Base-by-base conservation (phyloP, 768 basidiomycete genomes). In the Mycena belliarum region DNA sequence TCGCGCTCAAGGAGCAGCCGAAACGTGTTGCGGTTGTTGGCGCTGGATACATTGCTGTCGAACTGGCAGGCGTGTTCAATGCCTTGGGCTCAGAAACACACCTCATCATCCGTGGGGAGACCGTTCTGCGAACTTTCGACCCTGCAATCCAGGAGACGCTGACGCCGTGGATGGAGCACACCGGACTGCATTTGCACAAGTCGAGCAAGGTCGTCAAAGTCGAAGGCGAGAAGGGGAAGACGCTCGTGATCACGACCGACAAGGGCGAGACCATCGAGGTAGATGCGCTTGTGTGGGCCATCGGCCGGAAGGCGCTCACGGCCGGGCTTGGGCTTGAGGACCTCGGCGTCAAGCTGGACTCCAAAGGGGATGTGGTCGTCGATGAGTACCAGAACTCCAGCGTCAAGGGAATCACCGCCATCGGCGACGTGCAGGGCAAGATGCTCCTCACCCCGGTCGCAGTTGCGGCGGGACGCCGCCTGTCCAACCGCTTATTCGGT, bases 21-120 rank as follows among this genome's bases (percentile, higher is more conserved):
- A 92, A 89, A 73, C 85, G 94, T 56, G 95, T 97, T 28, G 95
- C 88, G 4, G 88, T 98, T 52, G 87, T 98, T 41, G 97, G 97
- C 44, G 97, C 97, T 15, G 97, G 97, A 1, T 99, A 99, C 72
- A 98, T 99, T 65, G 95, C 95, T 18, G 92, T 98, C 60, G 97
- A 99, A 74, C 85, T 99, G 44, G 93, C 96, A 6, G 97, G 97
- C 20, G 85, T 99, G 52, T 85, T 99, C 75, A 85, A 98, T 73
- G 81, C 91, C 8, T 85, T 97, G 54, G 94, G 95, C 21, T 82
- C 88, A 33, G 93, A 98, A 73, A 95, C 94, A 9, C 95, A 98
- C 70, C 73, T 98, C 63, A 72, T 98, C 71, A 98, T 98, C 64
- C 88, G 97, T 51, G 80, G 87, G 50, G 92, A 98, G 50, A 89